Evolutionary conservation across 1,139 yeast species (phyloP).

Genomic region (Blastobotrys illinoisensis): DNA sequence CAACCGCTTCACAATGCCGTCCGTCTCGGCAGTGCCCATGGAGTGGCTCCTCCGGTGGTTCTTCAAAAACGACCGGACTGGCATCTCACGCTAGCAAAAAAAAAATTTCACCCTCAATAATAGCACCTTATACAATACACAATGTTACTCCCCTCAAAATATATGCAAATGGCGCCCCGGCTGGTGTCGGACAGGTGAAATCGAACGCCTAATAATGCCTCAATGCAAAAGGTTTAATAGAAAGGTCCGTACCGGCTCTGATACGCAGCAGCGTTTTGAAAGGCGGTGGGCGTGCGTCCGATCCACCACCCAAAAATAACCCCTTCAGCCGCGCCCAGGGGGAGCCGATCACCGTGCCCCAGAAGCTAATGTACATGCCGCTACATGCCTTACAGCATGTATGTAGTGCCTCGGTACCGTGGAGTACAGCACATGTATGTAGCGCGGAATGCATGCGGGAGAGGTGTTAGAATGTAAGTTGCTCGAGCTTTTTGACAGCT

Average conservation of each 20-base stretch:
- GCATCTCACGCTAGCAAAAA: neutral
- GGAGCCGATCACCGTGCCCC: neutral
- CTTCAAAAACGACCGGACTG: slow-evolving; percentile 19
- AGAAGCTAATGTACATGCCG: neutral
- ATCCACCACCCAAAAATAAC: neutral
- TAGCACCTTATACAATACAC: too few relatives aligned
- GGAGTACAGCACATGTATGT: neutral
- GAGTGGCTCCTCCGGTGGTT: slow-evolving; percentile 16
- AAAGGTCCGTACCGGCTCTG: neutral
- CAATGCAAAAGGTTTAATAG: neutral
- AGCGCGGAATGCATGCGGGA: neutral
- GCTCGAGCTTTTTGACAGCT: slow-evolving; percentile 59
- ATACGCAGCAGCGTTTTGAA: neutral
- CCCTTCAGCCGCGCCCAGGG: neutral
- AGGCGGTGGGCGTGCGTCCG: neutral
- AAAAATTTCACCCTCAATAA: neutral
- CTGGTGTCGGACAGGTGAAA: neutral
- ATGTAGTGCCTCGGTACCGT: too few relatives aligned
- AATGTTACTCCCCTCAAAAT: neutral
- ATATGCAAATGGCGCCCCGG: neutral
- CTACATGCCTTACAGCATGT: too few relatives aligned
- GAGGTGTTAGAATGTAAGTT: slow-evolving; percentile 46
- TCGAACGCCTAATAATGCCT: neutral
- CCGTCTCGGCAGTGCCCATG: slow-evolving; percentile 4
- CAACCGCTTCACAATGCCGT: slow-evolving; percentile 23